Conservation (phyloP, 768 basidiomycete genomes). For the Russula abietina region DNA sequence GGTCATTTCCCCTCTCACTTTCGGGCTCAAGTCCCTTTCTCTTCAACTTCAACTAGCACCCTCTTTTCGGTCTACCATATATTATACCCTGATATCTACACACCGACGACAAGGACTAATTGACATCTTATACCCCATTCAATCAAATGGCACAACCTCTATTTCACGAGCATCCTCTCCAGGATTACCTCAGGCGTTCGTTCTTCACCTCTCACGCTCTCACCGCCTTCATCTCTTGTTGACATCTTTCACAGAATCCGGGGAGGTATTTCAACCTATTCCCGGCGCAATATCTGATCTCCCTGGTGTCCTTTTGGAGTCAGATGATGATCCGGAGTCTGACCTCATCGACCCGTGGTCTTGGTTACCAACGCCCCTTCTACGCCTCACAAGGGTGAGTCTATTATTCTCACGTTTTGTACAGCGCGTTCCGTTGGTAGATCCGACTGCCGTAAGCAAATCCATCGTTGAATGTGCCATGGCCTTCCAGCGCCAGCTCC, state of each 20-base stretch:
- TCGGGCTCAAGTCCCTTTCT: neutral
- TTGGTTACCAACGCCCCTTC: slow-evolving; percentile 12
- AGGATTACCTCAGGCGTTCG: slow-evolving; percentile 23
- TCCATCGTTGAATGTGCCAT: neutral
- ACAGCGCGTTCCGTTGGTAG: slow-evolving; percentile 1
- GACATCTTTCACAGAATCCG: slow-evolving; percentile 18
- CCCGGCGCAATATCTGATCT: slow-evolving; percentile 23
- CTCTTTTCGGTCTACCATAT: slow-evolving; percentile 4
- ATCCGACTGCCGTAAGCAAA: slow-evolving; percentile 15
- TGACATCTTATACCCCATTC: neutral
- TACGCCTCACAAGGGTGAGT: slow-evolving; percentile 9
- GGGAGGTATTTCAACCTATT: slow-evolving; percentile 23
- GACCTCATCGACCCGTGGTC: slow-evolving; percentile 20
- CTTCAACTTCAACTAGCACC: slow-evolving; percentile 1
- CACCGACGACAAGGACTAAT: neutral
- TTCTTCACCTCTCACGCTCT: slow-evolving; percentile 1
- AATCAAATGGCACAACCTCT: slow-evolving; percentile 23
- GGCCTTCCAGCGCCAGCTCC: neutral
- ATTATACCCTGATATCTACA: slow-evolving; percentile 3
- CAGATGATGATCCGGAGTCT: slow-evolving; percentile 3
- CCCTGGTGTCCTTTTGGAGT: slow-evolving; percentile 5
- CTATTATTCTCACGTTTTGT: neutral
- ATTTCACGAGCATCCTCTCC: slow-evolving; percentile 24
- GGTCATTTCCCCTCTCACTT: neutral
- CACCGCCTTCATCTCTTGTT: neutral